phyloP scores from a whole-genome alignment of 2,329 filamentous ascomycete genomes.

The Proliferodiscus dingleyae region DNA sequence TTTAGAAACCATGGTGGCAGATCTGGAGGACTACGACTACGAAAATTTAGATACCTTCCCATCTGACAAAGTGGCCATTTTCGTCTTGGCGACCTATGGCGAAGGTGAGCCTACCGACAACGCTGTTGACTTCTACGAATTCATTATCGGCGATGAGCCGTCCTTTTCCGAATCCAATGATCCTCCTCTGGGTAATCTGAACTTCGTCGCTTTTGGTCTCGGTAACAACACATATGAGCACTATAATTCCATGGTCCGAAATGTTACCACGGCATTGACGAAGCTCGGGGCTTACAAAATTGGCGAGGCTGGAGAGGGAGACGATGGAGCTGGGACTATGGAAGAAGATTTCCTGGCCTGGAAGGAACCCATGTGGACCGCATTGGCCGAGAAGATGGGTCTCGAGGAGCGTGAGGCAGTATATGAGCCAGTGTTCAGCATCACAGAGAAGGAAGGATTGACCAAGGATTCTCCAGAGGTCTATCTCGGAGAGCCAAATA shows the following conservation, averaged over 20 bases:
- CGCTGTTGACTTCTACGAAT: slow-evolving; percentile 98
- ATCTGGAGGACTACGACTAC: slow-evolving; percentile 96
- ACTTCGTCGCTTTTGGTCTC: slow-evolving; percentile 91
- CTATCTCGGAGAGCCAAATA: slow-evolving; percentile 93
- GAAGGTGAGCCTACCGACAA: slow-evolving; percentile 99
- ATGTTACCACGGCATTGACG: slow-evolving; percentile 74
- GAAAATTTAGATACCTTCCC: slow-evolving; percentile 88
- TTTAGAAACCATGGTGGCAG: slow-evolving; percentile 95
- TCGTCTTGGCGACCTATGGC: slow-evolving; percentile 94
- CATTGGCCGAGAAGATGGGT: slow-evolving; percentile 74
- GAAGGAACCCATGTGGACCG: slow-evolving; percentile 99
- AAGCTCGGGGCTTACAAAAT: slow-evolving; percentile 82
- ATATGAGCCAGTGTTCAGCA: slow-evolving; percentile 87
- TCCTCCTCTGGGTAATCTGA: slow-evolving; percentile 73
- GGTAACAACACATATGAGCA: slow-evolving; percentile 99
- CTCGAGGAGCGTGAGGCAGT: slow-evolving; percentile 93
- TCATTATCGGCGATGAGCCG: slow-evolving; percentile 76
- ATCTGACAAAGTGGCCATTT: slow-evolving; percentile 87
- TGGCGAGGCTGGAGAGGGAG: slow-evolving; percentile 86
- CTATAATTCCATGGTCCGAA: slow-evolving; percentile 98
- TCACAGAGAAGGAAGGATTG: slow-evolving; percentile 71
- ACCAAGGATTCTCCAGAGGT: slow-evolving; percentile 73
- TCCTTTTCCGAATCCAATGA: slow-evolving; percentile 73
- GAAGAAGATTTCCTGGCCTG: slow-evolving; percentile 98
- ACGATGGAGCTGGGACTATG: slow-evolving; percentile 98